These are phyloP conservation scores for Stemphylium beticola DNA, from an alignment of 2,329 filamentous ascomycete genomes.

Conservation along the genomic window DNA sequence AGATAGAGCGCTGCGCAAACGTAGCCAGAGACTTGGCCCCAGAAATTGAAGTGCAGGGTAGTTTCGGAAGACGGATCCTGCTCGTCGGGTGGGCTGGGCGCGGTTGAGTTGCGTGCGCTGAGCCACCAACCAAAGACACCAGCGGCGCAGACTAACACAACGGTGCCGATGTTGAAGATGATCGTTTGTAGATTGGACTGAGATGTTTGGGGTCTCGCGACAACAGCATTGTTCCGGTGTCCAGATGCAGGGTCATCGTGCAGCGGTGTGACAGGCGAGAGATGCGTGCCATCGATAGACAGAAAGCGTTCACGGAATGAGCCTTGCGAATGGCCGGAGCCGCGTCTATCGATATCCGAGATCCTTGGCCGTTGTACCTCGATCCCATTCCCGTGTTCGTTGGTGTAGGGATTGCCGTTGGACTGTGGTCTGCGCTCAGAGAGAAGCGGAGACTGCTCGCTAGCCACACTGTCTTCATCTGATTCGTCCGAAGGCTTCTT, in stretches of 20 bases:
- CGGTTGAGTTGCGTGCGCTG: conserved; percentile 49
- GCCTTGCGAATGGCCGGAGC: conserved; percentile 39
- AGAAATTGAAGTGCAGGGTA: conserved; percentile 70
- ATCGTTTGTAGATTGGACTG: conserved; percentile 61
- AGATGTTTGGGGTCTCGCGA: conserved; percentile 48
- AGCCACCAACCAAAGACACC: conserved; percentile 89
- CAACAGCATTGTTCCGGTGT: conserved; percentile 46
- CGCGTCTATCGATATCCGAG: conserved; percentile 47
- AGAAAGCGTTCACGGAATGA: conserved; percentile 56
- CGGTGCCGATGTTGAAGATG: conserved; percentile 75
- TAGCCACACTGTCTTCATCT: conserved; percentile 40
- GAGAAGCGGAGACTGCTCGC: conserved; percentile 45
- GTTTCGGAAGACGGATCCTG: conserved; percentile 35
- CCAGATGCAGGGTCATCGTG: conserved; percentile 49
- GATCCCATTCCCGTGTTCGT: conserved; percentile 25
- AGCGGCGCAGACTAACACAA: conserved; percentile 82
- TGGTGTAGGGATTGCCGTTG: conserved; percentile 28
- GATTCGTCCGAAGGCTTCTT: conserved; percentile 32
- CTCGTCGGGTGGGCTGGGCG: conserved; percentile 46
- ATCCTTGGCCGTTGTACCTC: conserved; percentile 33
- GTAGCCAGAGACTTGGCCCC: conserved; percentile 92
- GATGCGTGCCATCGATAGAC: conserved; percentile 68
- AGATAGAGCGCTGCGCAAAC: conserved; percentile 90
- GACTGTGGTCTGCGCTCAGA: conserved; percentile 31
- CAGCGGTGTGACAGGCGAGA: conserved; percentile 84